Conservation (phyloP, 2,329 filamentous ascomycete genomes). For the Diaporthe citriasiana region DNA sequence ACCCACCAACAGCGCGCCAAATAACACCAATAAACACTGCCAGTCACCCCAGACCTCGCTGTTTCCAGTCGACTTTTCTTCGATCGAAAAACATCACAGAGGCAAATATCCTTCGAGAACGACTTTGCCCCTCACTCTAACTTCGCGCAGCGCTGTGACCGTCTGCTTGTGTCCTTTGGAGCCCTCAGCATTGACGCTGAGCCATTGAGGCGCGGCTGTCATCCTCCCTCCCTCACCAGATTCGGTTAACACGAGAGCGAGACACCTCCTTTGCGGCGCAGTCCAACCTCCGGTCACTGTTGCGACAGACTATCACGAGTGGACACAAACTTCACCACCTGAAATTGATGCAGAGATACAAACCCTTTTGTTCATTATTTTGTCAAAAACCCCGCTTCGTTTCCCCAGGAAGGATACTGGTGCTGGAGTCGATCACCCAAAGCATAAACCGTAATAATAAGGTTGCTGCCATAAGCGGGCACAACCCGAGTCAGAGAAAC, state of each 20-base stretch:
- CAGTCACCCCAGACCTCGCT: not conserved
- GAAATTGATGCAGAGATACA: not conserved
- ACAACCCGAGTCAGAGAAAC: conserved; percentile 8
- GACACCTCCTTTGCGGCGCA: conserved; percentile 24
- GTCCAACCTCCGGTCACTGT: not conserved
- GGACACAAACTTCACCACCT: not conserved
- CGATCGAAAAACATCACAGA: not conserved
- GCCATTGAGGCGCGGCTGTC: conserved; percentile 8
- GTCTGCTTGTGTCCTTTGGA: not conserved
- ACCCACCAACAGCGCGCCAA: not conserved
- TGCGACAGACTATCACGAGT: not conserved
- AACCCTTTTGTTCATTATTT: not conserved
- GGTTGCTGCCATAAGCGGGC: conserved; percentile 15
- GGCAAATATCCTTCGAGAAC: not conserved
- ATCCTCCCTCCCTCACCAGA: conserved; percentile 9
- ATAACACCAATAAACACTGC: conserved; percentile 7
- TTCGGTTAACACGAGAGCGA: conserved; percentile 12
- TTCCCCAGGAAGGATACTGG: not conserved
- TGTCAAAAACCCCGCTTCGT: not conserved
- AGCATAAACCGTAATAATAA: conserved; percentile 23
- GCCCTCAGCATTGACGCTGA: conserved; percentile 31
- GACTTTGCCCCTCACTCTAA: not conserved
- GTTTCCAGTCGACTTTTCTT: not conserved
- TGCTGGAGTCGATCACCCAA: not conserved
- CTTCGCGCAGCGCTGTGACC: not conserved